These are phyloP conservation scores for Termitomyces sp. DNA, from an alignment of 768 basidiomycete genomes.

Conservation along the genomic window DNA sequence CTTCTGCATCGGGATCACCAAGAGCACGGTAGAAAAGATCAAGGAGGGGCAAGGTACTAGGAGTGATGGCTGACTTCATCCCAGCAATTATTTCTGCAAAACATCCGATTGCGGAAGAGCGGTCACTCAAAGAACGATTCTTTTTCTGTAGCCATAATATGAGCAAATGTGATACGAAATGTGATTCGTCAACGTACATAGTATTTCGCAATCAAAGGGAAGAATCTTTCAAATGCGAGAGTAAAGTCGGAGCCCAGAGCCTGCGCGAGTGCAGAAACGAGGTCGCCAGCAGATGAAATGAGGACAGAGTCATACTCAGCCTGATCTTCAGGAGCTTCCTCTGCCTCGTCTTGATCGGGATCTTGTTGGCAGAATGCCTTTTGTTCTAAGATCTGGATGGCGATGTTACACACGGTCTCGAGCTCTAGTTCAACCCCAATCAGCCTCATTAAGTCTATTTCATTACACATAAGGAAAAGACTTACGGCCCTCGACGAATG, in stretches of 20 bases:
- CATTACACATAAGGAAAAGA: constrained; percentile 7
- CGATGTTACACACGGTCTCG: constrained; percentile 74
- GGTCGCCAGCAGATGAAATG: constrained; percentile 89
- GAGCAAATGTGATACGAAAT: background rate
- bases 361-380: constrained; percentile 97
- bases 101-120: constrained; percentile 88
- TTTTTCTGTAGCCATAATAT: constrained; percentile 52
- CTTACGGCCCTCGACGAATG: constrained; percentile 74
- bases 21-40: constrained; percentile 83
- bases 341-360: constrained; percentile 85
- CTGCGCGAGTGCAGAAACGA: constrained; percentile 83
- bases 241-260: constrained; percentile 83
- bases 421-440: constrained; percentile 39
- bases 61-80: constrained; percentile 81
- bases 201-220: constrained; percentile 85
- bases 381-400: constrained; percentile 83
- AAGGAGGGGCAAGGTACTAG: constrained; percentile 74
- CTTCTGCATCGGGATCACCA: constrained; percentile 82
- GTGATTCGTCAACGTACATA: constrained; percentile 52
- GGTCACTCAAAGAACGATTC: constrained; percentile 83
- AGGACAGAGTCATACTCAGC: constrained; percentile 97
- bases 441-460: constrained; percentile 1
- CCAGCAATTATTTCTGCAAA: constrained; percentile 94
- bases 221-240: constrained; percentile 79
- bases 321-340: constrained; percentile 81